phyloP scores from a whole-genome alignment of 169 alveolate species.

The Condylostoma magnum region DNA sequence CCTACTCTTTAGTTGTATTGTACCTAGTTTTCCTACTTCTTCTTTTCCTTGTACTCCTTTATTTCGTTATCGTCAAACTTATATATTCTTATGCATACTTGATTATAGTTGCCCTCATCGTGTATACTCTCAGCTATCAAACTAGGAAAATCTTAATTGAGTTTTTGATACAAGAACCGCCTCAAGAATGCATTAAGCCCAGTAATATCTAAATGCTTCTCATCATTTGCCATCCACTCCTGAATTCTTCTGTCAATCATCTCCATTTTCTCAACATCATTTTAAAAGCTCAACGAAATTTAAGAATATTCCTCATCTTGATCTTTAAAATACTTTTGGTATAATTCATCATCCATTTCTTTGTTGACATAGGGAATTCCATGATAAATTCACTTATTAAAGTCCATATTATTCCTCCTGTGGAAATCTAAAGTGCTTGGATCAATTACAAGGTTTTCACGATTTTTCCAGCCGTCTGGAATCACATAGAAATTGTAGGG shows the following conservation, averaged over 20 bases:
- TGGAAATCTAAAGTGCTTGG: slow-evolving; percentile 13
- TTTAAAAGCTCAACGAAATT: not conserved
- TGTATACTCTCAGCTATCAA: not conserved
- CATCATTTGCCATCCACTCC: not conserved
- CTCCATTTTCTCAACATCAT: slow-evolving; percentile 12
- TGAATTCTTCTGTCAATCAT: not conserved
- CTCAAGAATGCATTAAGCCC: slow-evolving; percentile 24
- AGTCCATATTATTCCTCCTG: slow-evolving; percentile 26
- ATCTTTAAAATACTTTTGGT: not conserved
- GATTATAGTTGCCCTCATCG: slow-evolving; percentile 4
- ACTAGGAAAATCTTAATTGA: not conserved
- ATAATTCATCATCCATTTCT: not conserved
- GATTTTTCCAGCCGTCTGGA: slow-evolving; percentile 11
- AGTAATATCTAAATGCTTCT: not conserved
- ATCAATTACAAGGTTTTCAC: not conserved
- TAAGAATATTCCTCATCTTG: not conserved
- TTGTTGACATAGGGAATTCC: slow-evolving; percentile 26
- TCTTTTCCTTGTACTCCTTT: slow-evolving; percentile 11
- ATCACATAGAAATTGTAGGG: slow-evolving; percentile 28
- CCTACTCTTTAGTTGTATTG: slow-evolving; percentile 17
- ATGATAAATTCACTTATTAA: slow-evolving; percentile 27
- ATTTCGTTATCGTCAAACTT: slow-evolving; percentile 2
- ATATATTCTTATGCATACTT: not conserved
- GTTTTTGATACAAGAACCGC: not conserved
- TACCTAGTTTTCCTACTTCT: slow-evolving; percentile 11